These are phyloP conservation scores for Debaryomyces fabryi DNA, from an alignment of 1,139 yeast species.

Conservation along the genomic window DNA sequence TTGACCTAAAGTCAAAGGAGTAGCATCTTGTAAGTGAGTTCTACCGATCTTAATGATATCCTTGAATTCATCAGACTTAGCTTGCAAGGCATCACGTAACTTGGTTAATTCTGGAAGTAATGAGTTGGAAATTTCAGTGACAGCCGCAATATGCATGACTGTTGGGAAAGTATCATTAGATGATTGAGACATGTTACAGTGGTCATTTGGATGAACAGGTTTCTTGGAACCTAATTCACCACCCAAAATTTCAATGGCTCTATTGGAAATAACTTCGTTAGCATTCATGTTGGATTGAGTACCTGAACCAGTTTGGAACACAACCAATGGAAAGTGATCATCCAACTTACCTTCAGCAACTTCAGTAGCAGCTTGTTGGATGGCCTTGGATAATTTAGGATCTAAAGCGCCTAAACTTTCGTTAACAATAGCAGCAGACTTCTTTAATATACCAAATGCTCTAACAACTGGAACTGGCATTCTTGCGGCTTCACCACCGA, in stretches of 20 bases:
- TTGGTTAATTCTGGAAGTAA: conserved; percentile 79
- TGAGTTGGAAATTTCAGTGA: conserved; percentile 74
- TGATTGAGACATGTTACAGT: conserved; percentile 97
- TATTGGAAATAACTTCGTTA: conserved; percentile 95
- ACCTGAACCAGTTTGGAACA: conserved; percentile 98
- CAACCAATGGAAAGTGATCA: conserved; percentile 96
- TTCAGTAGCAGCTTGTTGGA: conserved; percentile 93
- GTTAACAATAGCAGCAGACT: conserved; percentile 93
- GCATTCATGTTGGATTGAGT: conserved; percentile 99
- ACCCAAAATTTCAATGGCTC: conserved; percentile 94
- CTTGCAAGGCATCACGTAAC: conserved; percentile 75
- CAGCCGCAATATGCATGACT: conserved; percentile 99
- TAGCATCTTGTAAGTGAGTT: conserved; percentile 98
- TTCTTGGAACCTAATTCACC: conserved; percentile 88
- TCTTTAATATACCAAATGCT: conserved; percentile 92
- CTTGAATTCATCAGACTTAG: conserved; percentile 78
- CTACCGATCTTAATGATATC: conserved; percentile 97
- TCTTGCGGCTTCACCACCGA: conserved; percentile 88
- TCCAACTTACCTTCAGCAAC: conserved; percentile 88
- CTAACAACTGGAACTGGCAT: conserved; percentile 90
- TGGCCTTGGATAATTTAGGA: conserved; percentile 79
- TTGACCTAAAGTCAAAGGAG: conserved; percentile 96
- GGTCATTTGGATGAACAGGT: conserved; percentile 98
- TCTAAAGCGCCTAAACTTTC: conserved; percentile 78
- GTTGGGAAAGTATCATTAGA: conserved; percentile 99